Conservation (phyloP, 352 stramenopile genomes). For the Halophytophthora batemanensis region DNA sequence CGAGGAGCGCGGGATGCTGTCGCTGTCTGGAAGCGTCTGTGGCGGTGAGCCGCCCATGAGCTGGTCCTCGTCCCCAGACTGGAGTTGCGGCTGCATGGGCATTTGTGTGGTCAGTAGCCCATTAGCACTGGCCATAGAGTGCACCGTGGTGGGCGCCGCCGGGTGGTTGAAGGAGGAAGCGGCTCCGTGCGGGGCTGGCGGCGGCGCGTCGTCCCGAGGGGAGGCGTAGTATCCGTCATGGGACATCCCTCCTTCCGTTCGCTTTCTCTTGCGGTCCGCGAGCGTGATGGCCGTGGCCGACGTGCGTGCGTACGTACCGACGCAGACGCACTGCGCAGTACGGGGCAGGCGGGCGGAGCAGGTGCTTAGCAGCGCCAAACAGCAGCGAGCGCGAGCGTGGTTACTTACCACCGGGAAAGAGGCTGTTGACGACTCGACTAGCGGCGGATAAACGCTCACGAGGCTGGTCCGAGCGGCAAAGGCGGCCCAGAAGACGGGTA, state of each 20-base stretch:
- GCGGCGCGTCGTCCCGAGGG: conserved; percentile 31
- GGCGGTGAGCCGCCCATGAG: conserved; percentile 27
- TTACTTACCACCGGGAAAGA: too few relatives aligned
- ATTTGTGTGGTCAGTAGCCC: conserved; percentile 18
- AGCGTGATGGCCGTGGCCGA: conserved; percentile 28
- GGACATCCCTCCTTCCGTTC: conserved; percentile 56
- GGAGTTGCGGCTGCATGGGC: conserved; percentile 13
- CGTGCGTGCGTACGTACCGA: conserved; percentile 13
- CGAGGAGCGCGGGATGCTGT: neutral
- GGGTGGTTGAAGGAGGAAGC: conserved; percentile 23
- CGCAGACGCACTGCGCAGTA: too few relatives aligned
- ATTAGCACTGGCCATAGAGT: conserved; percentile 17
- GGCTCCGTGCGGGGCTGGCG: conserved; percentile 24
- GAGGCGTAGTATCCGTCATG: conserved; percentile 57
- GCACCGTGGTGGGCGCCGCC: conserved; percentile 13
- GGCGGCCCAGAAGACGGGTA: too few relatives aligned
- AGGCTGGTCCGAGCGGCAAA: too few relatives aligned
- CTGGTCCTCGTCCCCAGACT: conserved; percentile 32
- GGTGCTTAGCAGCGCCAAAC: too few relatives aligned
- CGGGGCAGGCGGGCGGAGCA: too few relatives aligned
- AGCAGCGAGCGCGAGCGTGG: too few relatives aligned
- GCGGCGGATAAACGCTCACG: too few relatives aligned
- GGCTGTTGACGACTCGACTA: too few relatives aligned
- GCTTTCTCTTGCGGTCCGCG: conserved; percentile 57
- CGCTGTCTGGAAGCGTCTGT: neutral